Percentiles rank a stretch among this genome's conserved stretches.
phyloP scores from a whole-genome alignment of 192 early-diverging fungal species.

The Backusella circina region DNA sequence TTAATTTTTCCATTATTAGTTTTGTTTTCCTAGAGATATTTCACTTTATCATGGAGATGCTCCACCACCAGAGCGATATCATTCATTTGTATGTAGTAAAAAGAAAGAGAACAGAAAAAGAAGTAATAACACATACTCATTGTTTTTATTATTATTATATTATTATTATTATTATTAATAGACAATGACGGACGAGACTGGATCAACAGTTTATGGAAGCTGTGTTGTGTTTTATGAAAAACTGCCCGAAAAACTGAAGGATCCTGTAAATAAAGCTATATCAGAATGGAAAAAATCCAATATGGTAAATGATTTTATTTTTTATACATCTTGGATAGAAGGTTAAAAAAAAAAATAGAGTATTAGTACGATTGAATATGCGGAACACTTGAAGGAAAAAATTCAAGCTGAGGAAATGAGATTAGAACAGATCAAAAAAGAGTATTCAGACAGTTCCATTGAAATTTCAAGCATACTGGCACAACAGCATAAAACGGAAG shows the following conservation, averaged over 20 bases:
- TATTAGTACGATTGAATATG: constrained; percentile 33
- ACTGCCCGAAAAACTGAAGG: constrained; percentile 6
- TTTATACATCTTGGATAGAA: neutral
- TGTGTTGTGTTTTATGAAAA: constrained; percentile 30
- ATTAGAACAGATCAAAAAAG: neutral
- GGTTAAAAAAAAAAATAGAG: constrained; percentile 8
- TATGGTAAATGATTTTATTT: constrained; percentile 9
- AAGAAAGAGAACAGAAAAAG: neutral
- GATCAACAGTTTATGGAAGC: constrained; percentile 22
- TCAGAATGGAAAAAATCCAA: constrained; percentile 16
- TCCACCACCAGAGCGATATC: constrained; percentile 23
- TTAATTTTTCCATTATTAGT: constrained; percentile 10
- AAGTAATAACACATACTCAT: neutral
- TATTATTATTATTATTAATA: neutral
- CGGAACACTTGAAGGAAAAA: constrained; percentile 25
- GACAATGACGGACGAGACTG: constrained; percentile 34
- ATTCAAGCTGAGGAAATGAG: constrained; percentile 16
- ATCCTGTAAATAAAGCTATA: constrained; percentile 13
- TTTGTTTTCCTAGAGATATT: constrained; percentile 37
- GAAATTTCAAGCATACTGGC: constrained; percentile 8
- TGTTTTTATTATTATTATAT: neutral
- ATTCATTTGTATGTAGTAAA: constrained; percentile 33
- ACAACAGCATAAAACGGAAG: constrained; percentile 35
- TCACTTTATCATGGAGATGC: constrained; percentile 13
- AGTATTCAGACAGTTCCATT: neutral